Conservation (phyloP, 2,329 filamentous ascomycete genomes). For the Sarocladium kiliense region DNA sequence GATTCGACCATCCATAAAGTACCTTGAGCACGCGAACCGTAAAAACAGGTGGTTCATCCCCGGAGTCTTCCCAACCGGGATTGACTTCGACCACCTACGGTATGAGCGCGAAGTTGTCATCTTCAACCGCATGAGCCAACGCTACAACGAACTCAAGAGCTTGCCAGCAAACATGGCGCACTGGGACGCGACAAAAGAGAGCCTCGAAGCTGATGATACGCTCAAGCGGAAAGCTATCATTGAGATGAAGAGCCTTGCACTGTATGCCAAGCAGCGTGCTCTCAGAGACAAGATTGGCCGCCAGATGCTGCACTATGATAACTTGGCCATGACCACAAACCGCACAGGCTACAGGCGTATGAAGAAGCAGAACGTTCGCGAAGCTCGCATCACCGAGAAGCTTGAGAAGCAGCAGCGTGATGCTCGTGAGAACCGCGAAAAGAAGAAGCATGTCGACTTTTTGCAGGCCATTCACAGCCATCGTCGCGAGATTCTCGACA, state of each 20-base stretch:
- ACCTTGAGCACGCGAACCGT: conserved; percentile 71
- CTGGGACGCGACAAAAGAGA: conserved; percentile 73
- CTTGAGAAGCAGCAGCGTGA: conserved; percentile 98
- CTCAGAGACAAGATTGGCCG: conserved; percentile 82
- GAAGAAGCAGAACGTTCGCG: conserved; percentile 95
- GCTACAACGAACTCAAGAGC: conserved; percentile 78
- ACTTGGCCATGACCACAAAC: conserved; percentile 95
- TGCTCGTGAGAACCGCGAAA: conserved; percentile 90
- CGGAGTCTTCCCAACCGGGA: conserved; percentile 80
- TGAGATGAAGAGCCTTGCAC: conserved; percentile 84
- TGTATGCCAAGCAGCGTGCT: conserved; percentile 84
- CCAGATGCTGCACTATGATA: conserved; percentile 93
- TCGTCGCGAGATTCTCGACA: conserved; percentile 68
- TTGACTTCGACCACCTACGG: conserved; percentile 80
- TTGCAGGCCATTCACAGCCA: conserved; percentile 82
- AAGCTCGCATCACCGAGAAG: conserved; percentile 96
- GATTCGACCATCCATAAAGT: conserved; percentile 61
- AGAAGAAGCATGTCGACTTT: conserved; percentile 95
- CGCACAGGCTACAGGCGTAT: conserved; percentile 83
- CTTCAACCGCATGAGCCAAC: conserved; percentile 83
- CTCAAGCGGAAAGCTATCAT: conserved; percentile 88
- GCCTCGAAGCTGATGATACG: conserved; percentile 66
- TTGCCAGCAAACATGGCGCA: conserved; percentile 81
- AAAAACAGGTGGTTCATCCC: conserved; percentile 76
- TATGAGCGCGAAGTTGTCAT: conserved; percentile 84